phyloP scores from a whole-genome alignment of 2,329 filamentous ascomycete species.

The Ramichloridium luteum region DNA sequence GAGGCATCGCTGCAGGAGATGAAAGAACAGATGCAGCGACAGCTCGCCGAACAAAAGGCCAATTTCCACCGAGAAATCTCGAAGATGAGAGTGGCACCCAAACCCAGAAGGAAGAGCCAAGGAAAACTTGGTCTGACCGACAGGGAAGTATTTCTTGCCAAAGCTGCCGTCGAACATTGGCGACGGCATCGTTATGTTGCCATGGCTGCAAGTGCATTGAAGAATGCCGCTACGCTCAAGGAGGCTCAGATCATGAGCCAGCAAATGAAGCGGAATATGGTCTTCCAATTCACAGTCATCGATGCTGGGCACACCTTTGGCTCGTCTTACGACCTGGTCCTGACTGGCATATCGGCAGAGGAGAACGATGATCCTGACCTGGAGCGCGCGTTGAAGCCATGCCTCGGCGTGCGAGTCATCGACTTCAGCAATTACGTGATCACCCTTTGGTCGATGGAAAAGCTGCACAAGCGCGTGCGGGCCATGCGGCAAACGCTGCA shows the following conservation, averaged over 20 bases:
- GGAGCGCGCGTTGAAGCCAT: slow-evolving; percentile 74
- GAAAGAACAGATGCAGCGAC: slow-evolving; percentile 80
- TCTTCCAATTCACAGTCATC: slow-evolving; percentile 89
- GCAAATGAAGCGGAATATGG: slow-evolving; percentile 80
- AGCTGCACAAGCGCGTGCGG: slow-evolving; percentile 73
- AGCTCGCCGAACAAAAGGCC: slow-evolving; percentile 71
- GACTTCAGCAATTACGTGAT: slow-evolving; percentile 80
- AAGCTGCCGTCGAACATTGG: slow-evolving; percentile 60
- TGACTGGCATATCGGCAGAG: slow-evolving; percentile 80
- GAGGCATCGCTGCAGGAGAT: slow-evolving; percentile 64
- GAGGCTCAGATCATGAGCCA: slow-evolving; percentile 98
- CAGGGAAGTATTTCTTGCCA: slow-evolving; percentile 59
- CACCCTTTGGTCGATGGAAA: slow-evolving; percentile 88
- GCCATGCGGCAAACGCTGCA: slow-evolving; percentile 96
- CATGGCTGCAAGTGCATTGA: slow-evolving; percentile 85
- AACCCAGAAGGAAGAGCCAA: slow-evolving; percentile 13
- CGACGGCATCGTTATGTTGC: slow-evolving; percentile 73
- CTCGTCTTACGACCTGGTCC: slow-evolving; percentile 91
- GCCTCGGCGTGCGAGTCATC: slow-evolving; percentile 77
- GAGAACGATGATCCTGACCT: slow-evolving; percentile 59
- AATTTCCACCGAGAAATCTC: slow-evolving; percentile 76
- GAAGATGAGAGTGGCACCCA: slow-evolving; percentile 44
- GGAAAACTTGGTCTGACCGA: slow-evolving; percentile 52
- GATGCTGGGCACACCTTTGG: slow-evolving; percentile 78
- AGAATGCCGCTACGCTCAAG: slow-evolving; percentile 77